phyloP scores from a whole-genome alignment of 768 basidiomycete species.

The Stropharia rugosoannulata region DNA sequence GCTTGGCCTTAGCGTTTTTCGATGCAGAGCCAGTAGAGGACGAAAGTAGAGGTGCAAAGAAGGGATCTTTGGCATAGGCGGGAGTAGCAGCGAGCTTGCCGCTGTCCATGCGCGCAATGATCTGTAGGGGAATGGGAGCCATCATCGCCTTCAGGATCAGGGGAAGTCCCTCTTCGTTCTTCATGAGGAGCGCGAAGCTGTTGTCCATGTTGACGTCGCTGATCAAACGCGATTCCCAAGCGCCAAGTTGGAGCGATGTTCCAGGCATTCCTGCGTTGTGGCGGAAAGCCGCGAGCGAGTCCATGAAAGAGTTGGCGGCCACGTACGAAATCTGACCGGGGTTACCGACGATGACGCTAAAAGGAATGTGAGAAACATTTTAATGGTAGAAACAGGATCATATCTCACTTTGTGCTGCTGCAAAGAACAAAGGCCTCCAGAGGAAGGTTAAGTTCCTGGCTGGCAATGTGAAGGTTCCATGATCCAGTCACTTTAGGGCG shows the following conservation, averaged over 20 bases:
- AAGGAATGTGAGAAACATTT: neutral
- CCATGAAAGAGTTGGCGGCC: constrained; percentile 29
- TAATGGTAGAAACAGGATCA: neutral
- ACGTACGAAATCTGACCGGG: constrained; percentile 27
- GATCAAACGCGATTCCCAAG: constrained; percentile 28
- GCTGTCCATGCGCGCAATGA: constrained; percentile 20
- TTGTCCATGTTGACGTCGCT: constrained; percentile 19
- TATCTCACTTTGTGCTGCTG: constrained; percentile 29
- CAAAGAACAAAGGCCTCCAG: constrained; percentile 30
- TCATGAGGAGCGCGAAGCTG: constrained; percentile 21
- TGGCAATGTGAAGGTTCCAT: constrained; percentile 30
- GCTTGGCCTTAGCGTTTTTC: constrained; percentile 4
- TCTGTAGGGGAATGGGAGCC: constrained; percentile 18
- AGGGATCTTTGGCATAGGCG: constrained; percentile 21
- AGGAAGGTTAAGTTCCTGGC: constrained; percentile 22
- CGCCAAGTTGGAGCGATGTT: constrained; percentile 27
- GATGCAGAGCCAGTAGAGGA: constrained; percentile 2
- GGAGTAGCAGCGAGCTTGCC: constrained; percentile 18
- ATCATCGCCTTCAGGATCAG: constrained; percentile 23
- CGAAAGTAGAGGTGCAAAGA: constrained; percentile 18
- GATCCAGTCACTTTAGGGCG: constrained; percentile 27
- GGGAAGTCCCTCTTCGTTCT: constrained; percentile 17
- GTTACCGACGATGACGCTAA: constrained; percentile 27
- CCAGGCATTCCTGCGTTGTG: constrained; percentile 26
- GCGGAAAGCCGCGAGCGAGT: constrained; percentile 26